A percentile compares a stretch with the other conserved stretches of the same genome.
Conservation (phyloP, 2,329 filamentous ascomycete genomes). For the Colletotrichum siamense region DNA sequence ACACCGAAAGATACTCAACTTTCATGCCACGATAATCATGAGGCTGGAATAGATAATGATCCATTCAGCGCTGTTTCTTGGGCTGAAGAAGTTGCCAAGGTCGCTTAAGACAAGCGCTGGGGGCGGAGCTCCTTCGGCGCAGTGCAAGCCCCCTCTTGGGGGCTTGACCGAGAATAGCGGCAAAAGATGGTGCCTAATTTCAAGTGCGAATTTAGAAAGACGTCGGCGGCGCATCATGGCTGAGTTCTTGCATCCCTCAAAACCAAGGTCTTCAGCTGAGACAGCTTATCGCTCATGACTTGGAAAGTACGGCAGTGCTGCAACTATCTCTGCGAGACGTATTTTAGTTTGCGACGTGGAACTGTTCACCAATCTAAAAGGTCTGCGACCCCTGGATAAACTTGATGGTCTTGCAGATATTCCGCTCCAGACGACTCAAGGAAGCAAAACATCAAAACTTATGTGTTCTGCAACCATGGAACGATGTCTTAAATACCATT, state of each 20-base stretch:
- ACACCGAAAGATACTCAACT: background rate
- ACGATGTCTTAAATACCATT: background rate
- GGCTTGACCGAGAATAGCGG: background rate
- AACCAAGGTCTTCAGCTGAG: background rate
- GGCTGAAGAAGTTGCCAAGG: background rate
- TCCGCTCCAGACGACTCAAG: background rate
- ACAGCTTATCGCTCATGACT: background rate
- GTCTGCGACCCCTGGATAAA: background rate
- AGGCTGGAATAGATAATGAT: background rate
- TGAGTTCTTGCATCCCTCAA: background rate
- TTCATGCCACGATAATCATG: background rate
- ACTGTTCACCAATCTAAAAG: background rate
- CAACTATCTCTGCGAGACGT: background rate
- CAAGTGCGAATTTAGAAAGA: background rate
- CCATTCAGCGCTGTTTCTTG: background rate
- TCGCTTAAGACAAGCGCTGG: background rate
- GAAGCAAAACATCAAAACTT: background rate
- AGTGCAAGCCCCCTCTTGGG: background rate
- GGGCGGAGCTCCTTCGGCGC: background rate
- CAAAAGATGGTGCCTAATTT: background rate
- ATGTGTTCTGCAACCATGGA: background rate
- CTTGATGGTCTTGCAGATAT: background rate
- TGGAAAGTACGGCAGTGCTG: background rate
- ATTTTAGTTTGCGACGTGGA: fast-evolving
- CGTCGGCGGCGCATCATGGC: background rate